Evolutionary conservation across 768 basidiomycete species (phyloP), one percentile per base, ranked within the genome.

Genomic region (Leucosporidium scottii): DNA sequence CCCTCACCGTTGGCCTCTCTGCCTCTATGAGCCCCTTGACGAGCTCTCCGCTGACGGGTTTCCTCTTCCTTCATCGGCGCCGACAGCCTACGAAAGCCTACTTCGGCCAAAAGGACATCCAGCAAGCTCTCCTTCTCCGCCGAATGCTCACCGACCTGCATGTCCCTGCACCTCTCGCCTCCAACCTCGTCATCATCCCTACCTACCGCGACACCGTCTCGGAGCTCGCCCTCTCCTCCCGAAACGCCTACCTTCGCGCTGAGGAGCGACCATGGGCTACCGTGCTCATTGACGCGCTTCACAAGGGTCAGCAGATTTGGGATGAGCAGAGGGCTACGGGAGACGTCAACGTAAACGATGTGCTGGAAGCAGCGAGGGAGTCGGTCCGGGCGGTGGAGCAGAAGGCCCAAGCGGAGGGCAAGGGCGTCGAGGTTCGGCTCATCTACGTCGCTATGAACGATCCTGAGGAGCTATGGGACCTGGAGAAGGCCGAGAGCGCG

Each of bases 21-120:
- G n/a, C n/a, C n/a, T n/a, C n/a, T n/a, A n/a, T n/a, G n/a, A n/a
- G n/a, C n/a, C n/a, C n/a, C n/a, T n/a, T 34, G 10, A 34, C 4
- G 44, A 18, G 31, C 36, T 39, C 62, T 61, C 3, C 51, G 55
- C 62, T 60, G 13, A 25, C 25, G 34, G 15, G 8, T n/a, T 20
- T 47, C 61, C 60, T 48, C 44, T 59, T 18, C 25, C 31, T 65
- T 67, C 58, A 30, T 73, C 67, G 30, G 54, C 25, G 31, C 55
- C 25, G 27, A 39, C 77, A 94, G 92, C 94, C 94, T 8, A 90
- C 89, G 55, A 85, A 87, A 71, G 86, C 89, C 27, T 97, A 98
- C 78, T 96, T 99, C 70, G 94, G 96, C 1, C 93, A 98, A 79
- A 98, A 98, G 77, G 94, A 98, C 77, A 96, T 99, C 62, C 96